Evolutionary conservation across 2,329 filamentous ascomycete genomes (phyloP).

Genomic region (Colletotrichum sp.): DNA sequence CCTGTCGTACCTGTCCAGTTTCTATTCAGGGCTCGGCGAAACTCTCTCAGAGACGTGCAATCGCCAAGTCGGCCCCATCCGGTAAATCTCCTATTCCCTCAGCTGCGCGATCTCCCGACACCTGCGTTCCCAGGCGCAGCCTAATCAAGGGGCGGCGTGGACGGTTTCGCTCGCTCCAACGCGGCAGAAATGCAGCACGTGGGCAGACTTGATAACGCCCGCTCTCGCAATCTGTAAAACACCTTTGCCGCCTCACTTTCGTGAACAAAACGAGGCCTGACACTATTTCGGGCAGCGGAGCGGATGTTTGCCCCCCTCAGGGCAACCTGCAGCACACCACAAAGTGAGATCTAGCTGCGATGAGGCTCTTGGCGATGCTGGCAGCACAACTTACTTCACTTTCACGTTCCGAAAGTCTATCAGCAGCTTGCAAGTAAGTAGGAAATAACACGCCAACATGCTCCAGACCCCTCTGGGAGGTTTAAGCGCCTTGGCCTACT

Average conservation of each 20-base stretch:
- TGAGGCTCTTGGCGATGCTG: conserved; percentile 8
- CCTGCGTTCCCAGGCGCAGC: neutral
- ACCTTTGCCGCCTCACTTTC: neutral
- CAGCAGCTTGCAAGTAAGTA: neutral
- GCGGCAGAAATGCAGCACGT: neutral
- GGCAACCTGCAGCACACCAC: neutral
- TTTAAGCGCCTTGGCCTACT: neutral
- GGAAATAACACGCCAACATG: neutral
- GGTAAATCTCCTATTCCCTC: neutral
- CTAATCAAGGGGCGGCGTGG: neutral
- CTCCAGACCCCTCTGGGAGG: neutral
- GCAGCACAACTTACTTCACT: neutral
- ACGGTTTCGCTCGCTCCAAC: neutral
- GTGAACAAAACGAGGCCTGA: neutral
- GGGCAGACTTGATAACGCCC: neutral
- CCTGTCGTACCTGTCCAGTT: neutral
- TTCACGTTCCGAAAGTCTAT: neutral
- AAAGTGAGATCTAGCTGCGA: neutral
- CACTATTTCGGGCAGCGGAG: neutral
- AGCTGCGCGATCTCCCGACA: neutral
- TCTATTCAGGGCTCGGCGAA: neutral
- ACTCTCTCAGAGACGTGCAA: neutral
- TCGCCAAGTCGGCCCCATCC: neutral
- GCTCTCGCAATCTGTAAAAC: neutral
- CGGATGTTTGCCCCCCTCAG: neutral